Base-by-base conservation (phyloP, 208 protist species). In the Crithidia thermophila region DNA sequence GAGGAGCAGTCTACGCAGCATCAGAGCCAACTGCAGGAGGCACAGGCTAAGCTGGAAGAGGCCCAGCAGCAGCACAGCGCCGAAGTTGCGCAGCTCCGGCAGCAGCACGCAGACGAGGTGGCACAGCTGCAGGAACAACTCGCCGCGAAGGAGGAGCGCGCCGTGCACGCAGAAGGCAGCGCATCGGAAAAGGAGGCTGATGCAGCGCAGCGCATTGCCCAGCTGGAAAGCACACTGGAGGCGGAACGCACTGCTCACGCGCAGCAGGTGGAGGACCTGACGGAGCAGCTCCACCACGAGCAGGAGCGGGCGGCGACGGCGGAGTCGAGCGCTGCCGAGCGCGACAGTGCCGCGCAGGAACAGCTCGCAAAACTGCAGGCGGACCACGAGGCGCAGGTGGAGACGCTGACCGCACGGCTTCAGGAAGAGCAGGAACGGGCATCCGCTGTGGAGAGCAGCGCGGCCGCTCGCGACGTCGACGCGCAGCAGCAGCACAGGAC, bases 111-210 rank as follows among this genome's bases (percentile, higher is more conserved):
- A 25, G 40, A 50, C 11, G 5, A 58, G 8, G 36, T 58, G 8
- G 31, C 46, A 4, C 43, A 57, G 43, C 50, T 70, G 51, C 20
- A 33, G 64, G 39, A 64, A 45, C n/a, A 52, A 51, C 45, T 72
- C 8, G 43, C 55, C 25, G 50, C 55, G 5, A 43, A 59, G 16
- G 36, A 46, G 1, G 65, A 76, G 49, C 65, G 20, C 3, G 71
- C 67, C 0, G 25, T 30, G 1, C 42, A 31, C 23, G 65, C 27
- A 8, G 47, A 60, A n/a, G n/a, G n/a, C n/a, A n/a, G n/a, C n/a
- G n/a, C n/a, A n/a, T n/a, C n/a, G n/a, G n/a, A n/a, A n/a, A n/a
- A n/a, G n/a, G n/a, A n/a, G n/a, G n/a, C n/a, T n/a, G n/a, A n/a
- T n/a, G n/a, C n/a, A n/a, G n/a, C n/a, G n/a, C n/a, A n/a, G n/a